Percentiles rank a stretch among this genome's conserved stretches.
These are phyloP conservation scores for Cystobasidiaceae sp. DNA, from an alignment of 1,284 basidiomycete species.

Conservation along the genomic window DNA sequence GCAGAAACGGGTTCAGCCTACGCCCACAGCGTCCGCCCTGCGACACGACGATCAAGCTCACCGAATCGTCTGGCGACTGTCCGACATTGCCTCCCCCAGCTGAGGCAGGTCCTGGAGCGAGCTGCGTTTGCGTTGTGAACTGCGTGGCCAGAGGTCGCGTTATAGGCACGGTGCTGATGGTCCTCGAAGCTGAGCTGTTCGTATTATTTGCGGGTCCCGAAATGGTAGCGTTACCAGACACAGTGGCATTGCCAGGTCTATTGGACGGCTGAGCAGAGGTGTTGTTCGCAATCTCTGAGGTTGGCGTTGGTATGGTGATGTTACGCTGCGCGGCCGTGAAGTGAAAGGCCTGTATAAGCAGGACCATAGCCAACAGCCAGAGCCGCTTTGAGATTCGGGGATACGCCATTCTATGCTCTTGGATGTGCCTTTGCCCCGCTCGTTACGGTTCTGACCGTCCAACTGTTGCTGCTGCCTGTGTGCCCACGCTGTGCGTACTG, in stretches of 20 bases:
- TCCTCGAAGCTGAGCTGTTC: neutral
- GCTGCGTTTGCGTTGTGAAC: neutral
- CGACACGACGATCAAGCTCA: too few species aligned
- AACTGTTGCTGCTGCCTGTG: too few species aligned
- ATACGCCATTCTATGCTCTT: too few species aligned
- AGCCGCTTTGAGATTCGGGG: neutral
- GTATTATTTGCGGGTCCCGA: neutral
- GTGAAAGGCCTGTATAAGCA: neutral
- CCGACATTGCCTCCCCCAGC: conserved; percentile 14
- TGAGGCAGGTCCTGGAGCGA: conserved; percentile 13
- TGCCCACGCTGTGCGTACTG: too few species aligned
- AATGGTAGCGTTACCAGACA: neutral
- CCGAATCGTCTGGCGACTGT: conserved; percentile 25
- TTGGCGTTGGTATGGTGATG: conserved; percentile 12
- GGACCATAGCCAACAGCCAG: neutral
- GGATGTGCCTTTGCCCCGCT: too few species aligned
- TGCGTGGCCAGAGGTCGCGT: conserved; percentile 8
- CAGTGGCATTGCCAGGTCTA: neutral
- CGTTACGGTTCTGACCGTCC: too few species aligned
- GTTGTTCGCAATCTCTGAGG: neutral
- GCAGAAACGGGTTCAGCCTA: too few species aligned
- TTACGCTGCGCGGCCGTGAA: neutral
- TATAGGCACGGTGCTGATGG: neutral
- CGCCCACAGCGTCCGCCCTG: too few species aligned
- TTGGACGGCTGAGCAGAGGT: neutral